phyloP scores from a whole-genome alignment of 352 stramenopile genomes.

The Phytophthora hybrid region DNA sequence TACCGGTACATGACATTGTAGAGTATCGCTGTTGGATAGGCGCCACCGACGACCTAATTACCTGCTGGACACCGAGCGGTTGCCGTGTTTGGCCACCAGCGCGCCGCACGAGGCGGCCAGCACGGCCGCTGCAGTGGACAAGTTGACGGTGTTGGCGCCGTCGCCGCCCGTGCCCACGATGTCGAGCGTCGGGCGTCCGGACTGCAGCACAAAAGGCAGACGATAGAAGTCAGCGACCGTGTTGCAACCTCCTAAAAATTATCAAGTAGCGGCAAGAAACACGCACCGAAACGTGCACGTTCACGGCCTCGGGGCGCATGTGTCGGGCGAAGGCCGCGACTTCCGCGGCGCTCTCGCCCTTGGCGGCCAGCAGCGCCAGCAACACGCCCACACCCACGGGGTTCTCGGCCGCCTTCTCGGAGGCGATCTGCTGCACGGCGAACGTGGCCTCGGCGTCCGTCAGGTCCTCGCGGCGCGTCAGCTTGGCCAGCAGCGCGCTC shows the following conservation, averaged over 20 bases:
- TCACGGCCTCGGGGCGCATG: slow-evolving; percentile 95
- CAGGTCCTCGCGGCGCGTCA: slow-evolving; percentile 76
- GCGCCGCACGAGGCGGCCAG: slow-evolving; percentile 94
- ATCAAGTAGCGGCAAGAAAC: not conserved
- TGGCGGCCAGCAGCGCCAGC: slow-evolving; percentile 94
- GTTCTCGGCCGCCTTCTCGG: slow-evolving; percentile 63
- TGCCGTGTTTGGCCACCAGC: slow-evolving; percentile 97
- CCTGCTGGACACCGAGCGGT: slow-evolving; percentile 95
- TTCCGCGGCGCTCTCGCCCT: slow-evolving; percentile 95
- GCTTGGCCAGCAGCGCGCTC: slow-evolving; percentile 78
- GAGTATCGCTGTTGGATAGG: no score
- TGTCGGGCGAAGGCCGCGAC: slow-evolving; percentile 96
- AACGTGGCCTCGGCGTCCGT: slow-evolving; percentile 72
- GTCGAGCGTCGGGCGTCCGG: slow-evolving; percentile 92
- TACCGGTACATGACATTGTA: no score
- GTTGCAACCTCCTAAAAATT: not conserved
- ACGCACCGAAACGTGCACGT: slow-evolving; percentile 70
- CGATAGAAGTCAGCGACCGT: slow-evolving; percentile 5
- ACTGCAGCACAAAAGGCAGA: slow-evolving; percentile 28
- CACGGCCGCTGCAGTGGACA: slow-evolving; percentile 96
- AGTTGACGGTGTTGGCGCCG: slow-evolving; percentile 98
- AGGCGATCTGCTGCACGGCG: slow-evolving; percentile 80
- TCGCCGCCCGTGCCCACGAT: slow-evolving; percentile 99
- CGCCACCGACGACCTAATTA: no score
- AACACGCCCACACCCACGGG: slow-evolving; percentile 91